These are phyloP conservation scores for Ustilago hordei DNA, from an alignment of 1,284 basidiomycete genomes.

Conservation along the genomic window DNA sequence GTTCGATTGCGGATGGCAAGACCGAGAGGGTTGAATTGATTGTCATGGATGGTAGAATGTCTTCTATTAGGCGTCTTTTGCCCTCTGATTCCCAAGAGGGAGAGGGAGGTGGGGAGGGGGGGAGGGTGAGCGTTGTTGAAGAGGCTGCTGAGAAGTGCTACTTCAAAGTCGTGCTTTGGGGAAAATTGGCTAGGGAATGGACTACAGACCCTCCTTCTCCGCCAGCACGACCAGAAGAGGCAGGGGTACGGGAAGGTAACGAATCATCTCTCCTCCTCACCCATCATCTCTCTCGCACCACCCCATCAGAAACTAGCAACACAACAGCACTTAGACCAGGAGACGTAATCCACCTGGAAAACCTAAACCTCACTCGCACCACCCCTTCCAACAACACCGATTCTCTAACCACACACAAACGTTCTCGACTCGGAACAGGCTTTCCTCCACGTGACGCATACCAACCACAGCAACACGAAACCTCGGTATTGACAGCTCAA, in stretches of 20 bases:
- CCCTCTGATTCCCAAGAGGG: not conserved
- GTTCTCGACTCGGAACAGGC: slow-evolving; percentile 17
- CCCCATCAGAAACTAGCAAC: not conserved
- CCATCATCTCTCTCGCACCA: not conserved
- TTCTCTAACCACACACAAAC: not conserved
- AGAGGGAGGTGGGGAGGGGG: not conserved
- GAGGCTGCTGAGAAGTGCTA: slow-evolving; percentile 16
- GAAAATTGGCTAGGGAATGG: slow-evolving; percentile 16
- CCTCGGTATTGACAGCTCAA: slow-evolving; percentile 3
- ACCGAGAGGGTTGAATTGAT: slow-evolving; percentile 17
- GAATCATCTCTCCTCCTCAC: too few relatives aligned
- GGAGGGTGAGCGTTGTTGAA: not conserved
- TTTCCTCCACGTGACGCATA: not conserved
- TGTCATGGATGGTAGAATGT: slow-evolving; percentile 36
- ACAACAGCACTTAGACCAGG: slow-evolving; percentile 9
- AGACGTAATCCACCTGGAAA: slow-evolving; percentile 27
- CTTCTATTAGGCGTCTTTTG: not conserved
- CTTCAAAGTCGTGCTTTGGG: slow-evolving; percentile 36
- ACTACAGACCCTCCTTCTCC: not conserved
- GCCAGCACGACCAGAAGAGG: not conserved
- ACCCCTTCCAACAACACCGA: not conserved
- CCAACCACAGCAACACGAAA: not conserved
- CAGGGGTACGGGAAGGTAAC: too few relatives aligned
- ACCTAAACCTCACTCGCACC: slow-evolving; percentile 19
- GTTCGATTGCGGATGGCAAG: slow-evolving; percentile 6